phyloP scores from a whole-genome alignment of 352 stramenopile genomes.

The Globisporangium spiculum region DNA sequence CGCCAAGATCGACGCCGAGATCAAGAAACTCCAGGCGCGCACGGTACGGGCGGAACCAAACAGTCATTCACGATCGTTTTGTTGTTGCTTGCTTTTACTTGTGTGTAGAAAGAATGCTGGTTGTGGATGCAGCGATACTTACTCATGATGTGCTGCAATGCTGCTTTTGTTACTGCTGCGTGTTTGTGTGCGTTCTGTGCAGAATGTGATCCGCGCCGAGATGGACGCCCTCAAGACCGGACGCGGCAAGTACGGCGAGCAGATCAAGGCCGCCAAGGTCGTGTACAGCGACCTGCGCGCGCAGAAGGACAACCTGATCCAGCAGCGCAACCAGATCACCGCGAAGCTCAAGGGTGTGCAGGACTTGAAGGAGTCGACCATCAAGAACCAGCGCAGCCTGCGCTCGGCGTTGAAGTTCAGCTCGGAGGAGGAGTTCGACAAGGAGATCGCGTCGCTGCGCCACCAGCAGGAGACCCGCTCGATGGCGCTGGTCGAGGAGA shows the following conservation, averaged over 20 bases:
- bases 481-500: conserved; percentile 96
- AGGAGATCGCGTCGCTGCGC: conserved; percentile 87
- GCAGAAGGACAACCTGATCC: conserved; percentile 86
- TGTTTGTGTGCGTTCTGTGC: background rate
- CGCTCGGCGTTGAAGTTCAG: conserved; percentile 84
- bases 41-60: conserved; percentile 22
- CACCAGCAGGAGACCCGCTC: conserved; percentile 93
- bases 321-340: conserved; percentile 78
- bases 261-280: conserved; percentile 88
- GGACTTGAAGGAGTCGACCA: conserved; percentile 72
- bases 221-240: conserved; percentile 83
- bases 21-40: conserved; percentile 91
- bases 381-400: conserved; percentile 65
- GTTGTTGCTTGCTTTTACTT: background rate
- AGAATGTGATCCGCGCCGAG: conserved; percentile 61
- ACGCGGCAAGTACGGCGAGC: conserved; percentile 77
- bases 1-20: conserved; percentile 79
- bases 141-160: background rate
- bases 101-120: background rate
- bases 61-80: conserved; percentile 7
- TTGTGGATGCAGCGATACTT: background rate
- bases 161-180: background rate
- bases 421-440: conserved; percentile 89
- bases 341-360: conserved; percentile 81
- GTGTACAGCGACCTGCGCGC: conserved; percentile 77